These are phyloP conservation scores for Sphagnum fallax DNA, from an alignment of 228 moss, liverwort and hornwort species.

Conservation along the genomic window DNA sequence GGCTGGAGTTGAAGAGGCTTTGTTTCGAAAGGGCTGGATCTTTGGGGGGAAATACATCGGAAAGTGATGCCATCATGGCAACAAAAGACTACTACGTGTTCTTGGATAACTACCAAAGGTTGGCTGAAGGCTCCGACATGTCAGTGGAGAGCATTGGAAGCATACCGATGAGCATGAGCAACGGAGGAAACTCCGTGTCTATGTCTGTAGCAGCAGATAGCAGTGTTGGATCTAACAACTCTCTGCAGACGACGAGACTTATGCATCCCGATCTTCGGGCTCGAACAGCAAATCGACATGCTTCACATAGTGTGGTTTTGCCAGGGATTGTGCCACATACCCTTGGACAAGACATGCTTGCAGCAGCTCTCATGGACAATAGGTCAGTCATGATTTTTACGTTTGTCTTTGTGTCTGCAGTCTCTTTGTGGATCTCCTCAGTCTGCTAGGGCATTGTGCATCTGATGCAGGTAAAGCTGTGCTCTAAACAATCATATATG, in stretches of 20 bases:
- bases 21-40: too few species aligned
- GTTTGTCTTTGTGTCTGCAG: too few species aligned
- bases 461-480: too few species aligned
- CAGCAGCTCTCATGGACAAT: constrained; percentile 85
- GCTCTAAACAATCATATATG: too few species aligned
- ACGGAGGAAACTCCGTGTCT: constrained; percentile 80
- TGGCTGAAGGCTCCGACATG: constrained; percentile 91
- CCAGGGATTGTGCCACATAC: constrained; percentile 66
- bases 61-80: constrained; percentile 53
- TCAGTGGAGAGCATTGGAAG: constrained; percentile 91
- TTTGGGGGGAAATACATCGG: too few species aligned
- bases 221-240: constrained; percentile 89
- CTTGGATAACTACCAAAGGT: constrained; percentile 78
- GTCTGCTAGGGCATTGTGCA: too few species aligned
- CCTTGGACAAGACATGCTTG: constrained; percentile 73
- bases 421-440: too few species aligned
- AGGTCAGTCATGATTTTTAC: constrained; percentile 12
- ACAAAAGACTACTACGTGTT: constrained; percentile 82
- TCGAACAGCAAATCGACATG: constrained; percentile 52
- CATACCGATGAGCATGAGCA: constrained; percentile 72
- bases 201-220: constrained; percentile 68
- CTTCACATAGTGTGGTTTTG: constrained; percentile 64
- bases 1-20: too few species aligned
- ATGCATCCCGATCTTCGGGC: constrained; percentile 88
- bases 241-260: constrained; percentile 54